Percentiles rank a stretch among this genome's conserved stretches.
phyloP scores from a whole-genome alignment of 1,284 basidiomycete genomes.

The Phaffia rhodozyma region DNA sequence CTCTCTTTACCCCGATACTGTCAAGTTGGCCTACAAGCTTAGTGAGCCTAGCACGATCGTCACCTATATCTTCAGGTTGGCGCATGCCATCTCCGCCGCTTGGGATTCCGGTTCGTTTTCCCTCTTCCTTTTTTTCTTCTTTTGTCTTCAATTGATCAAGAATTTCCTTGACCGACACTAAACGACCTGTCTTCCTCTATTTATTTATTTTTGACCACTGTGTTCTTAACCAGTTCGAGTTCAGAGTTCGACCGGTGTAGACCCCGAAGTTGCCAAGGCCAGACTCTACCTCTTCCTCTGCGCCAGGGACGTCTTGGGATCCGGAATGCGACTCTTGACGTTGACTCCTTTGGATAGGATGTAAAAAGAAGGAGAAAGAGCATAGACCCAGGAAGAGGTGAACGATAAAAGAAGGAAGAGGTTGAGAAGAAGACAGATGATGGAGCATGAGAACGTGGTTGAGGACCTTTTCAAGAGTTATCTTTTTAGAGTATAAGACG shows the following conservation, averaged over 20 bases:
- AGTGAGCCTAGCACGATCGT: conserved; percentile 84
- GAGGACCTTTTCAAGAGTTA: too few species aligned
- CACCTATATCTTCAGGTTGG: conserved; percentile 40
- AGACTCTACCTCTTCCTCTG: conserved; percentile 80
- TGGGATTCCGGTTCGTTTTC: conserved; percentile 24
- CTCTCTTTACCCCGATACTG: conserved; percentile 80
- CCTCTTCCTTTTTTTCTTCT: not conserved
- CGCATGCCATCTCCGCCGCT: conserved; percentile 34
- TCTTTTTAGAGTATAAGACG: too few species aligned
- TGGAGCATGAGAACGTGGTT: too few species aligned
- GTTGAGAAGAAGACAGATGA: too few species aligned
- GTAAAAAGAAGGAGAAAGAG: conserved; percentile 39
- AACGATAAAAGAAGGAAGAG: too few species aligned
- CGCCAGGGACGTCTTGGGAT: conserved; percentile 75
- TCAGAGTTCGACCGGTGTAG: conserved; percentile 47
- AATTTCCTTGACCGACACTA: not conserved
- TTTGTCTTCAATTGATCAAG: not conserved
- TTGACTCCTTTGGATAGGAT: conserved; percentile 84
- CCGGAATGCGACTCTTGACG: conserved; percentile 76
- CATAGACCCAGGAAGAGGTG: too few species aligned
- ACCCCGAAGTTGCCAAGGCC: conserved; percentile 59
- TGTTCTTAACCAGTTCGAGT: conserved; percentile 42
- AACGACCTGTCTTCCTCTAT: conserved; percentile 21
- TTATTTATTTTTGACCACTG: conserved; percentile 29
- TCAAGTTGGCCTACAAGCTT: conserved; percentile 68